phyloP scores from a whole-genome alignment of 2,329 filamentous ascomycete species.

The Plenodomus lindquistii region DNA sequence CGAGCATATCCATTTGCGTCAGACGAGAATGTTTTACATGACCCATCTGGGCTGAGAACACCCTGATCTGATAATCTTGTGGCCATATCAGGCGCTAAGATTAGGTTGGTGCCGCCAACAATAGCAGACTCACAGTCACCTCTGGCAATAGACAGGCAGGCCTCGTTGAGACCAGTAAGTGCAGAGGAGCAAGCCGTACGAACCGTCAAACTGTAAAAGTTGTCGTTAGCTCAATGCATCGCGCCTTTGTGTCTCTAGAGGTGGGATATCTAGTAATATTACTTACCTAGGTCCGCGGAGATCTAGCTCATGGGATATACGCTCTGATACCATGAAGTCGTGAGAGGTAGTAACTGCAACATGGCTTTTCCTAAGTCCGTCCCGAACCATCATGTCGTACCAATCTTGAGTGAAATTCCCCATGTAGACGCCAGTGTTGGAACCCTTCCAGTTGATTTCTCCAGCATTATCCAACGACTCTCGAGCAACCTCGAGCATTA shows the following conservation, averaged over 20 bases:
- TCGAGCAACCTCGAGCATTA: constrained; percentile 27
- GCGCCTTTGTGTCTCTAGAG: too few species aligned
- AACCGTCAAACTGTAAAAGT: too few species aligned
- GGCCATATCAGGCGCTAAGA: constrained; percentile 8
- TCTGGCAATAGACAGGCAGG: constrained; percentile 11
- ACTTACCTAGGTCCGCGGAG: constrained; percentile 11
- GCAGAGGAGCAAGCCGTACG: constrained; percentile 44
- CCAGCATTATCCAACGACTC: constrained; percentile 45
- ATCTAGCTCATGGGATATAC: background rate
- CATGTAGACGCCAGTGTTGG: constrained; percentile 36
- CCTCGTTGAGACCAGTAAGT: constrained; percentile 30
- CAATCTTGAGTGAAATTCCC: constrained; percentile 32
- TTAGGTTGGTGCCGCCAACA: constrained; percentile 18
- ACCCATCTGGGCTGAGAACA: constrained; percentile 14
- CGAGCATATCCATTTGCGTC: constrained; percentile 24
- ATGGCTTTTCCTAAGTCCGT: background rate
- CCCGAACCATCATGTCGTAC: constrained; percentile 6
- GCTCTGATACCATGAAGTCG: background rate
- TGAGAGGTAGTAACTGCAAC: too few species aligned
- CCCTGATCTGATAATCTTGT: constrained; percentile 4
- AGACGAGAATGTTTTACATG: constrained; percentile 17
- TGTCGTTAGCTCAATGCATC: too few species aligned
- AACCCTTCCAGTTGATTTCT: constrained; percentile 16
- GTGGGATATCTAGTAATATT: too few species aligned
- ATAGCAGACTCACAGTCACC: constrained; percentile 19